A percentile compares a stretch with the other conserved stretches of the same genome.
Evolutionary conservation across 1,284 basidiomycete species (phyloP).

Genomic region (Ceratobasidium sp.): DNA sequence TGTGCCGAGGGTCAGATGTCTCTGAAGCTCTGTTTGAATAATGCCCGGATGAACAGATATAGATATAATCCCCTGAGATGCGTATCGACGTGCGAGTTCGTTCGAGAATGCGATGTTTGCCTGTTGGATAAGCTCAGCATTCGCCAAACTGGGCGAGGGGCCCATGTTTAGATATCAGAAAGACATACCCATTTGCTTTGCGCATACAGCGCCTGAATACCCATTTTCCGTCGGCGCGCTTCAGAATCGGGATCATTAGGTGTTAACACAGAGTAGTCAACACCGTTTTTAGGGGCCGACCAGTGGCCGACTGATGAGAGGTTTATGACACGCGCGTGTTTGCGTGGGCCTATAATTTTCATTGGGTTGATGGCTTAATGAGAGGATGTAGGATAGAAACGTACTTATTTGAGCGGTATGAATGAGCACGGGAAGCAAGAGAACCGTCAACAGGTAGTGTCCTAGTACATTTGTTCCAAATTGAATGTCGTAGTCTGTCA

Average conservation of each 20-base stretch:
- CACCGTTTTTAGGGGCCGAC: conserved; percentile 3
- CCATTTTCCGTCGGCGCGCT: conserved; percentile 16
- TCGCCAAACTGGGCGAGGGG: not conserved
- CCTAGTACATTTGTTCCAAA: conserved; percentile 67
- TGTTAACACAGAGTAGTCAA: conserved; percentile 9
- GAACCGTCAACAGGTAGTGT: conserved; percentile 59
- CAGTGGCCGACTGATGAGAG: not conserved
- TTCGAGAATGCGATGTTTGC: conserved; percentile 50
- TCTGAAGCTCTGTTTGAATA: conserved; percentile 44
- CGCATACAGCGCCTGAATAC: conserved; percentile 9
- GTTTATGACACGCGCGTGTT: conserved; percentile 11
- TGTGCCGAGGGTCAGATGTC: conserved; percentile 43
- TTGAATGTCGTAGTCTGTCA: conserved; percentile 63
- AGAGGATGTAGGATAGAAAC: not conserved
- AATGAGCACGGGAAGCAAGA: conserved; percentile 59
- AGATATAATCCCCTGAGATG: conserved; percentile 51
- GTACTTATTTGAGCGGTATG: conserved; percentile 7
- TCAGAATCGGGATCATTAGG: conserved; percentile 3
- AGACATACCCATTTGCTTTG: conserved; percentile 37
- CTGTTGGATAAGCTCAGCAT: conserved; percentile 21
- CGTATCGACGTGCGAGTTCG: conserved; percentile 52
- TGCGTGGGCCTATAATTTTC: not conserved
- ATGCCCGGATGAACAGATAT: conserved; percentile 50
- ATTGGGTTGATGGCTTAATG: not conserved
- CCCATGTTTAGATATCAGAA: not conserved